Evolutionary conservation across 179 eudicot genomes (phyloP), one percentile per base, ranked within the genome.

Genomic region (Gypsophila paniculata): DNA sequence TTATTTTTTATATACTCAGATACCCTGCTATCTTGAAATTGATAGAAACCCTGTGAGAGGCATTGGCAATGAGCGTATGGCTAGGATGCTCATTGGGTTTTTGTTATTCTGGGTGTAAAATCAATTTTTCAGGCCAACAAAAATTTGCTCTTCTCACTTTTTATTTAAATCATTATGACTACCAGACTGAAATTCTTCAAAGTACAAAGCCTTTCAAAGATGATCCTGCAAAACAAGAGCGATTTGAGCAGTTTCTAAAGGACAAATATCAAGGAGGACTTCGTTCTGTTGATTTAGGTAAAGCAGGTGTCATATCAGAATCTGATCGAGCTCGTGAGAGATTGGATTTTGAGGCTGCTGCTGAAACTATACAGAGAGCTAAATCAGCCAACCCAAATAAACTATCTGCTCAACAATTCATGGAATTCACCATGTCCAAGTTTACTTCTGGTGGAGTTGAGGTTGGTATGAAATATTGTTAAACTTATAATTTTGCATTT

Each of bases 311-410:
- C 66, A 86, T 94, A 93, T 86, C 99, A 38, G 99, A 94, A 84
- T 79, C 82, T 83, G 90, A 83, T 74, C 90, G 99, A 79, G 99
- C 99, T 78, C 96, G 96, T 76, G 99, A 94, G 74, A 86, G 92
- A 74, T 79, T 94, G 74, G 97, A 94, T 78, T 91, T 94, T 83
- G 99, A 94, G 84, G 86, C 96, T 71, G 97, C 90, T 70, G 96
- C 97, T 25, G 92, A 82, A 83, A 86, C 87, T 63, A 82, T 87
- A 21, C 65, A 75, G 79, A 91, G 85, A 79, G 86, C 89, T 36
- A 87, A 82, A 69, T 74, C 73, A 70, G 85, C 79, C 65, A 85
- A 79, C 62, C 85, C 85, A 76, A 80, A 74, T 72, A 76, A 69
- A 17, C 65, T 80, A 26, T 61, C 88, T 71, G 84, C 81, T 74